These are phyloP conservation scores for Santalum album DNA, from an alignment of 164 flowering plant genomes.

Conservation along the genomic window DNA sequence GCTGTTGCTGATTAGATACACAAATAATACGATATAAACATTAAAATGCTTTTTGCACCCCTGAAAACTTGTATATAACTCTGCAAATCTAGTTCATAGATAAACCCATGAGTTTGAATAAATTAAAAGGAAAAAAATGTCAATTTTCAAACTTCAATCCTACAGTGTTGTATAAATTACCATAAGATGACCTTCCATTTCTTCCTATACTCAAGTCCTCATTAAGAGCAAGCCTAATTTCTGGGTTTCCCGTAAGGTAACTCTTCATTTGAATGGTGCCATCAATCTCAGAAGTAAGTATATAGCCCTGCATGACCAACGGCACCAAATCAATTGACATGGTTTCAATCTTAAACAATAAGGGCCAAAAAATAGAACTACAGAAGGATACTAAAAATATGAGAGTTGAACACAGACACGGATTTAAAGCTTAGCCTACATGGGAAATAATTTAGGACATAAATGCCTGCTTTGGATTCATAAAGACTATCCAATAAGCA, in stretches of 20 bases:
- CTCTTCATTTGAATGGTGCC: constrained; percentile 99
- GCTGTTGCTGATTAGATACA: too few species aligned
- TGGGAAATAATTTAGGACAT: too few species aligned
- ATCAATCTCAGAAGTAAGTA: constrained; percentile 95
- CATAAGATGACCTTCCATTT: constrained; percentile 58
- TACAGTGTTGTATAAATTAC: constrained; percentile 22
- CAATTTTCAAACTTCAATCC: not conserved
- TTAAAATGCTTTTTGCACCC: too few species aligned
- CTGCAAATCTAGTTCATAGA: too few species aligned
- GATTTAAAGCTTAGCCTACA: too few species aligned
- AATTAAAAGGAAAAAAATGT: not conserved
- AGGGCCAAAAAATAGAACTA: not conserved
- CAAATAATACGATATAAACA: too few species aligned
- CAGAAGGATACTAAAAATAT: not conserved
- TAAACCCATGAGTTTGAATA: too few species aligned
- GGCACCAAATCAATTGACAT: not conserved
- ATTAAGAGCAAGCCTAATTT: constrained; percentile 84
- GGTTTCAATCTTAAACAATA: not conserved
- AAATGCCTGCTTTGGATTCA: too few species aligned
- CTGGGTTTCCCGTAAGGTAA: constrained; percentile 91
- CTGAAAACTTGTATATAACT: too few species aligned
- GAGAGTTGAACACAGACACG: not conserved
- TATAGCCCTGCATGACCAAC: constrained; percentile 62
- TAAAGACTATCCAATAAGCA: too few species aligned
- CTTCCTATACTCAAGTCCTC: constrained; percentile 83